phyloP scores from a whole-genome alignment of 2,329 filamentous ascomycete species.

The Didymella glomerata region DNA sequence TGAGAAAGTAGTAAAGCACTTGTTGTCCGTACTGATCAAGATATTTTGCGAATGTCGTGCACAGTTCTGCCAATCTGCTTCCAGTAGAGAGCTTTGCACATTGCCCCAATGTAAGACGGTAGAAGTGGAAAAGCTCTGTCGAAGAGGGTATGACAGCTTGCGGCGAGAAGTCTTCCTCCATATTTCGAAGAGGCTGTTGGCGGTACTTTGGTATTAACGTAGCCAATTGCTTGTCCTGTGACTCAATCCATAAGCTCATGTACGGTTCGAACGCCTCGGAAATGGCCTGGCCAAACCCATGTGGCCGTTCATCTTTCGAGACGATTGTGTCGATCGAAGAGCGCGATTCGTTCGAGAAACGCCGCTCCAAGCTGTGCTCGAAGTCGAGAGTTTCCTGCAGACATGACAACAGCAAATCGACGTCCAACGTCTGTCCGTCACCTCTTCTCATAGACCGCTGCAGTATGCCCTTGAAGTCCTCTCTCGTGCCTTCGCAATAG shows the following conservation, averaged over 20 bases:
- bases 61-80: conserved; percentile 83
- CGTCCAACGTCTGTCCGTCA: conserved; percentile 83
- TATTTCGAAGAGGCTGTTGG: conserved; percentile 77
- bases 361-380: conserved; percentile 86
- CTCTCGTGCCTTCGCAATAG: conserved; percentile 93
- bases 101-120: conserved; percentile 89
- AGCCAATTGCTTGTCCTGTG: conserved; percentile 88
- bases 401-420: conserved; percentile 86
- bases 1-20: conserved; percentile 78
- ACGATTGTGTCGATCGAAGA: conserved; percentile 90
- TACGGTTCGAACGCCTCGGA: conserved; percentile 98
- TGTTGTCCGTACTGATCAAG: conserved; percentile 95
- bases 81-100: conserved; percentile 96
- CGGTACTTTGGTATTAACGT: conserved; percentile 87
- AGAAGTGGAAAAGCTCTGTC: conserved; percentile 97
- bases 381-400: conserved; percentile 97
- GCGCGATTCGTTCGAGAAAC: conserved; percentile 76
- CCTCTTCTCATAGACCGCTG: conserved; percentile 83
- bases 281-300: conserved; percentile 87
- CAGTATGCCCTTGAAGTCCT: conserved; percentile 93
- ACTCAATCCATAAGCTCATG: conserved; percentile 95
- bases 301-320: conserved; percentile 76
- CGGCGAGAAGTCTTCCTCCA: conserved; percentile 90
- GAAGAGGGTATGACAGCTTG: conserved; percentile 92
- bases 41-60: conserved; percentile 87